phyloP scores from a whole-genome alignment of 331 rosid genomes.

The Malus hybrid region DNA sequence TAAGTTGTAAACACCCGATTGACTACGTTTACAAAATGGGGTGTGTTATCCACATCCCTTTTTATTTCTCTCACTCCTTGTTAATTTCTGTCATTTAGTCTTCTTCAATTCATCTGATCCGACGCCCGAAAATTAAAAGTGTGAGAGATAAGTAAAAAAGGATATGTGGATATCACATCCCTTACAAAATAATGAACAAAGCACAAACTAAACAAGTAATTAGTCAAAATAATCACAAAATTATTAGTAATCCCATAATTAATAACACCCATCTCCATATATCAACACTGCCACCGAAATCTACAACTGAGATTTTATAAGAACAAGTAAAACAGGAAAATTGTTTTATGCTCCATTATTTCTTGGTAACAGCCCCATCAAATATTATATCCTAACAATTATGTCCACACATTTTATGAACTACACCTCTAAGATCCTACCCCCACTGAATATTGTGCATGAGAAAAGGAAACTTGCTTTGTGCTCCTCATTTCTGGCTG shows the following conservation, averaged over 20 bases:
- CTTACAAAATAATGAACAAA: too few species aligned
- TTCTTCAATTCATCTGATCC: too few species aligned
- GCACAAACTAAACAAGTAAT: neutral
- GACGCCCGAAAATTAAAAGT: too few species aligned
- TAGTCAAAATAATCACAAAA: neutral
- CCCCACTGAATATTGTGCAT: neutral
- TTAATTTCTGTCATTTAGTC: too few species aligned
- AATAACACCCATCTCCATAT: neutral
- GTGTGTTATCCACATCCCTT: too few species aligned
- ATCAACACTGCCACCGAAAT: neutral
- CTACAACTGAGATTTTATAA: neutral
- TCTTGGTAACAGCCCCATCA: neutral
- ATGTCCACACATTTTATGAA: neutral
- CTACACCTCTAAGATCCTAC: neutral
- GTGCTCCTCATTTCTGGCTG: conserved; percentile 37
- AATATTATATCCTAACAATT: neutral
- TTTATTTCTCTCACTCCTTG: too few species aligned
- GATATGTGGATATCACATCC: too few species aligned
- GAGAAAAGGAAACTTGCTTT: neutral
- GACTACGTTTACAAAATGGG: too few species aligned
- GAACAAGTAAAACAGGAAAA: neutral
- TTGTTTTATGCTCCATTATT: neutral
- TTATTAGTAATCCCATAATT: neutral
- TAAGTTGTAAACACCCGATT: too few species aligned
- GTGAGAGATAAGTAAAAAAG: too few species aligned